Base-by-base conservation (phyloP, 148 eudicot genomes). In the Dianthus caryophyllus region DNA sequence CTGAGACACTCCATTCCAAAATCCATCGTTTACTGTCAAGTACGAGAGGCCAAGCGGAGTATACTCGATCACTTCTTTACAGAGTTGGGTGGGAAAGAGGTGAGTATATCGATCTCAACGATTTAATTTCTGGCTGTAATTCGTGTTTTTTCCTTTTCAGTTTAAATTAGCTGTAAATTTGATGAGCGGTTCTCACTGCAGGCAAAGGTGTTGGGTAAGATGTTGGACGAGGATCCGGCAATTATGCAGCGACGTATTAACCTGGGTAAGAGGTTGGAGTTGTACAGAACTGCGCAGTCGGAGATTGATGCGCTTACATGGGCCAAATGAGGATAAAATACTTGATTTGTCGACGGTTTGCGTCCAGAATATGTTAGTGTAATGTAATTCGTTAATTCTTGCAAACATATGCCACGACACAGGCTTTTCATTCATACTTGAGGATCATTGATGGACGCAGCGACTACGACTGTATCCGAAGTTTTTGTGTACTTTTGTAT, bases 161-260 rank as follows among this genome's bases (percentile, higher is more conserved):
- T 5, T 41, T 41, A 41, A 41, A 41, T 46, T 29, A 29, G 71
- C 61, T 39, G 16, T 6, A 54, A 68, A 16, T 26, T 29, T 57
- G 16, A 69, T 30, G 18, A 12, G 22, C 18, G 21, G 2, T 22
- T 41, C 22, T 41, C 21, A 41, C 18, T 73, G 80, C 84, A 94
- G 99, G 96, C 81, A 26, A 94, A 74, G 62, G 79, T 71, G 67
- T 71, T 94, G 84, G 90, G 97, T 65, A 74, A 57, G 58, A 64
- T 94, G 81, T 78, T 94, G 80, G 99, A 94, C 26, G 99, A 94
- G 78, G 99, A 94, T 80, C 99, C 97, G 14, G 90, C 96, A 33
- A 83, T 94, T 30, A 88, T 85, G 87, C 99, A 94, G 67, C 77
- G 97, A 49, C 87, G 99, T 59, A 41, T 75, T 20, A 82, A 81